A percentile compares a stretch with the other conserved stretches of the same genome.
These are phyloP conservation scores for Linderina pennispora DNA, from an alignment of 192 early-diverging fungal genomes.

Conservation along the genomic window DNA sequence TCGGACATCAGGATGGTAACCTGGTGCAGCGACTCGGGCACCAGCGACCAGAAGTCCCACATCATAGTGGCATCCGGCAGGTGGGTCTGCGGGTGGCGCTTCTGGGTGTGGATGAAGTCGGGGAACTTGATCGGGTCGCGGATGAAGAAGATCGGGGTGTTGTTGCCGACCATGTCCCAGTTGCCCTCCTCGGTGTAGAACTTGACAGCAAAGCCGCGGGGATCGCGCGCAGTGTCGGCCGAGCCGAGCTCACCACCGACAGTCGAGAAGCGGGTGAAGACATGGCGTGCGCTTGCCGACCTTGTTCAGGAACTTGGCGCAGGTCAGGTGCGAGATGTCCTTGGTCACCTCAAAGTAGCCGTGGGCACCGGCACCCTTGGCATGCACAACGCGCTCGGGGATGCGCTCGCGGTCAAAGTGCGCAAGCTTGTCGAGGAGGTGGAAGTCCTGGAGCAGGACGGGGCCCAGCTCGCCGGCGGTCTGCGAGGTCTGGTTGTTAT, in stretches of 20 bases:
- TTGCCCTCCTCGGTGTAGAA: conserved; percentile 86
- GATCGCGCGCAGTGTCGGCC: conserved; percentile 73
- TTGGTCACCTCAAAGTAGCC: conserved; percentile 77
- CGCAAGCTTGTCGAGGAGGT: conserved; percentile 70
- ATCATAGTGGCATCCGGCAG: conserved; percentile 60
- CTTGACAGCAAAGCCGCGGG: conserved; percentile 77
- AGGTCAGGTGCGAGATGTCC: conserved; percentile 62
- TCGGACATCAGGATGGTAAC: conserved; percentile 76
- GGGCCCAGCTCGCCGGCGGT: conserved; percentile 65
- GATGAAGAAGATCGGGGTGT: conserved; percentile 81
- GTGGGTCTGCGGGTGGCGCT: conserved; percentile 75
- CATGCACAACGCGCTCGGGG: conserved; percentile 83
- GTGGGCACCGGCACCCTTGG: conserved; percentile 78
- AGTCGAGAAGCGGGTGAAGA: conserved; percentile 77
- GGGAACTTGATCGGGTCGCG: conserved; percentile 77
- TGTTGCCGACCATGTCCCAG: conserved; percentile 86
- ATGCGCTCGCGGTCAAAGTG: conserved; percentile 85
- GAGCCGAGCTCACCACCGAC: conserved; percentile 70
- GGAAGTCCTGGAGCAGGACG: conserved; percentile 66
- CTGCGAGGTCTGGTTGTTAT: conserved; percentile 66
- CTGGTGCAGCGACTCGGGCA: conserved; percentile 75
- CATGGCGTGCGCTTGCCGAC: conserved; percentile 73
- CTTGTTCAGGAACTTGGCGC: conserved; percentile 64
- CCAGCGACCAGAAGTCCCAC: conserved; percentile 77
- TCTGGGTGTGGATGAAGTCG: conserved; percentile 79